These are phyloP conservation scores for Calocera viscosa DNA, from an alignment of 768 basidiomycete species.

Conservation along the genomic window DNA sequence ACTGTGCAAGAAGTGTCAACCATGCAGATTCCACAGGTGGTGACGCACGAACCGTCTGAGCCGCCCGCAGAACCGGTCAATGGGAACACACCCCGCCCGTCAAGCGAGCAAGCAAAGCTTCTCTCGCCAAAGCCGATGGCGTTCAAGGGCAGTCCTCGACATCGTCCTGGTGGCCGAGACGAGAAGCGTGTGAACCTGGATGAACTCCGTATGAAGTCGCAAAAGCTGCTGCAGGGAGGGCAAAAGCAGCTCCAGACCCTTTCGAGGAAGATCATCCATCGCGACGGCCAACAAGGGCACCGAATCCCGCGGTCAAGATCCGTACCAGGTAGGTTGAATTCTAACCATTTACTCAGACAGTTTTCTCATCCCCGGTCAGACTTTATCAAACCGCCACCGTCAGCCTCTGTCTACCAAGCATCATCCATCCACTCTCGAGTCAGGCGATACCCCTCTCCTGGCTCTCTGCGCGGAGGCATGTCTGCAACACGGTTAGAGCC, in stretches of 20 bases:
- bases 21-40: not conserved
- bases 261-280: slow-evolving; percentile 6
- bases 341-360: not conserved
- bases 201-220: slow-evolving; percentile 5
- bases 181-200: slow-evolving; percentile 5
- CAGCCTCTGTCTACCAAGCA: slow-evolving; percentile 48
- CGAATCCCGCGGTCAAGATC: slow-evolving; percentile 48
- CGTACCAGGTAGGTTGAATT: slow-evolving; percentile 45
- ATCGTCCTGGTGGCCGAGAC: not conserved
- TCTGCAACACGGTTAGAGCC: not conserved
- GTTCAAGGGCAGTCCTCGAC: not conserved
- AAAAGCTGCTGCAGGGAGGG: not conserved
- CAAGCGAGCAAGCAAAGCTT: not conserved
- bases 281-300: not conserved
- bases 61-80: not conserved
- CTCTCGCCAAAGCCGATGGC: not conserved
- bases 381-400: slow-evolving; percentile 52
- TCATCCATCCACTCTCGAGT: slow-evolving; percentile 73
- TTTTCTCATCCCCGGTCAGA: slow-evolving; percentile 31
- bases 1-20: not conserved
- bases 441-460: slow-evolving; percentile 20
- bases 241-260: slow-evolving; percentile 4
- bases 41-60: not conserved
- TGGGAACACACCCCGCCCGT: not conserved
- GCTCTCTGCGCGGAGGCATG: not conserved